Percentiles rank a stretch among this genome's conserved stretches.
Conservation (phyloP, 2,329 filamentous ascomycete species). For the Dothistroma pini region DNA sequence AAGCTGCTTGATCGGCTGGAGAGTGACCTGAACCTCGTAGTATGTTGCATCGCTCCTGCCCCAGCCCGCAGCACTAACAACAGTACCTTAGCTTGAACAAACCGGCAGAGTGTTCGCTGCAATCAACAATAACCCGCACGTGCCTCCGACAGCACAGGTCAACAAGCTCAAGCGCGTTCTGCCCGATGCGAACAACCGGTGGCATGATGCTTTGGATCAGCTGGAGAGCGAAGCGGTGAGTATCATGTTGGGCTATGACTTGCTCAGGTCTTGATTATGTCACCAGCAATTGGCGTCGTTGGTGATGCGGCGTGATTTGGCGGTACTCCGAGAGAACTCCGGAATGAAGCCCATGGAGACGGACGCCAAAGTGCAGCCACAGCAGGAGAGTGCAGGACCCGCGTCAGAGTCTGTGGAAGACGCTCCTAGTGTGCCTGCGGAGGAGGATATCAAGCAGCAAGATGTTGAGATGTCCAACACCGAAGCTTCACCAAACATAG, state of each 20-base stretch:
- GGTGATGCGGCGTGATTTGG: constrained; percentile 37
- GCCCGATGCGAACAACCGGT: constrained; percentile 41
- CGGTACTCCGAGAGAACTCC: constrained; percentile 27
- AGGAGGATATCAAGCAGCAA: not conserved
- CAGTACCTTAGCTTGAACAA: constrained; percentile 43
- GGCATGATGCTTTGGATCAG: constrained; percentile 51
- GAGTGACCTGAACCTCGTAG: constrained; percentile 47
- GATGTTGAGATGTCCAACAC: constrained; percentile 6
- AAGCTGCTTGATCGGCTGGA: constrained; percentile 44
- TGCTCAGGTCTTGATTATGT: not conserved
- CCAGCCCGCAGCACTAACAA: constrained; percentile 7
- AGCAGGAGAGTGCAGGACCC: not conserved
- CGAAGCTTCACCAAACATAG: not conserved
- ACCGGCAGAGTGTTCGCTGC: constrained; percentile 46
- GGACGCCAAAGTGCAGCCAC: constrained; percentile 2
- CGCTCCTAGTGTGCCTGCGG: not conserved
- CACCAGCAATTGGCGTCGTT: constrained; percentile 30
- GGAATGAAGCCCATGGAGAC: constrained; percentile 1
- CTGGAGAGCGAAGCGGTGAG: constrained; percentile 47
- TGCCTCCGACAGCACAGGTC: constrained; percentile 30
- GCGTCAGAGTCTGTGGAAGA: constrained; percentile 2
- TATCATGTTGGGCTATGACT: not conserved
- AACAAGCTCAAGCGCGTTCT: constrained; percentile 38
- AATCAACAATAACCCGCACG: constrained; percentile 30
- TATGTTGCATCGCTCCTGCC: constrained; percentile 29